Evolutionary conservation across 208 protist species (phyloP).

Genomic region (Trypanosoma lewisi): DNA sequence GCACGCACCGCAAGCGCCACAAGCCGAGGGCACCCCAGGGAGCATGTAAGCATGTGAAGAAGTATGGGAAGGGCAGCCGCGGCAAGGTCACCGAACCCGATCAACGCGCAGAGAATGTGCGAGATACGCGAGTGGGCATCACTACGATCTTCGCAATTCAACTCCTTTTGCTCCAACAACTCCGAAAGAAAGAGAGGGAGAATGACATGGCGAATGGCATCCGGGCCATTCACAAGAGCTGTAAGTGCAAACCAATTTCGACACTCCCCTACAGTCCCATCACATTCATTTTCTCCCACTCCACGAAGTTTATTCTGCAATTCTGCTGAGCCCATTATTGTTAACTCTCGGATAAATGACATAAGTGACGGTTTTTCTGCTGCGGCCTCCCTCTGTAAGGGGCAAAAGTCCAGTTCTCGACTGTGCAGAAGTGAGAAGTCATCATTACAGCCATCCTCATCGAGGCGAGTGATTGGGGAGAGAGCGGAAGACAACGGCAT

Average conservation of each 20-base stretch:
- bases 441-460: conserved; percentile 3
- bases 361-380: conserved; percentile 4
- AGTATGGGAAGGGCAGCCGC: conserved; percentile 29
- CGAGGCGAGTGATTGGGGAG: conserved; percentile 8
- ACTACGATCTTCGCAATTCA: not conserved
- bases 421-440: not conserved
- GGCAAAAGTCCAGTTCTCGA: not conserved
- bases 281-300: not conserved
- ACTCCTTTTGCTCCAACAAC: not conserved
- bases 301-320: conserved; percentile 3
- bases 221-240: conserved; percentile 51
- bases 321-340: conserved; percentile 11
- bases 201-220: conserved; percentile 36
- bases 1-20: conserved; percentile 60
- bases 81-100: conserved; percentile 51
- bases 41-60: conserved; percentile 30
- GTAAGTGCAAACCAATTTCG: conserved; percentile 39
- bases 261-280: conserved; percentile 1
- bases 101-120: conserved; percentile 51
- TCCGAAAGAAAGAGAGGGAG: conserved; percentile 47
- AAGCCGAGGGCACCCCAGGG: conserved; percentile 30
- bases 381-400: not conserved
- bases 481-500: not conserved
- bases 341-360: conserved; percentile 9
- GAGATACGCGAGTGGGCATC: conserved; percentile 4